A percentile compares a stretch with the other conserved stretches of the same genome.
Evolutionary conservation across 2,329 filamentous ascomycete species (phyloP).

Genomic region (Proliferodiscus dingleyae): DNA sequence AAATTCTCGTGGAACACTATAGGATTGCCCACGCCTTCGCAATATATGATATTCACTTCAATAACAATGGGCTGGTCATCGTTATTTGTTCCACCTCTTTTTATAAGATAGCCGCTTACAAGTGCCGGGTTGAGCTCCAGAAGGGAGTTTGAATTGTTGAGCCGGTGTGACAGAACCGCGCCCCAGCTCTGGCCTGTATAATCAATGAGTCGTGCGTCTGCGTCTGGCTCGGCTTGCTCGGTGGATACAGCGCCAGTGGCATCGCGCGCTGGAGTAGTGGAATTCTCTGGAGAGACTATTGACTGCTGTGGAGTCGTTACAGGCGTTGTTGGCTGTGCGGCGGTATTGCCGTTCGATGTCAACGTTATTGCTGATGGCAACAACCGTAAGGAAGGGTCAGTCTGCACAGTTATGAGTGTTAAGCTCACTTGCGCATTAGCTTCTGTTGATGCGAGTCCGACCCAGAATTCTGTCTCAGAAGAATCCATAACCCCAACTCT

Average conservation of each 20-base stretch:
- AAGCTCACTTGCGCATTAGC: slow-evolving; percentile 46
- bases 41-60: slow-evolving; percentile 61
- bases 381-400: slow-evolving; percentile 58
- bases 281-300: slow-evolving; percentile 53
- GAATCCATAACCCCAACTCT: slow-evolving; percentile 65
- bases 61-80: slow-evolving; percentile 57
- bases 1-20: slow-evolving; percentile 51
- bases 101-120: slow-evolving; percentile 61
- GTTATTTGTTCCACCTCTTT: slow-evolving; percentile 49
- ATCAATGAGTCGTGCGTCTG: slow-evolving; percentile 67
- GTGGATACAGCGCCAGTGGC: slow-evolving; percentile 22
- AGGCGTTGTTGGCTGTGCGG: slow-evolving; percentile 47
- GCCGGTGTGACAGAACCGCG: slow-evolving; percentile 61
- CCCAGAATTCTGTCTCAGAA: slow-evolving; percentile 59
- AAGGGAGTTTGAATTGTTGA: slow-evolving; percentile 54
- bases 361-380: slow-evolving; percentile 51
- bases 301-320: slow-evolving; percentile 61
- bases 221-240: slow-evolving; percentile 49
- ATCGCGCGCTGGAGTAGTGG: slow-evolving; percentile 33
- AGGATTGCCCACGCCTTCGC: slow-evolving; percentile 34
- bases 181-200: slow-evolving; percentile 73
- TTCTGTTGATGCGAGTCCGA: slow-evolving; percentile 47
- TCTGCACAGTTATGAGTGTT: slow-evolving; percentile 61
- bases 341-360: slow-evolving; percentile 37
- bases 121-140: slow-evolving; percentile 53